Base-by-base conservation (phyloP, 176 grass and related monocot genomes). In the Carex parvula region DNA sequence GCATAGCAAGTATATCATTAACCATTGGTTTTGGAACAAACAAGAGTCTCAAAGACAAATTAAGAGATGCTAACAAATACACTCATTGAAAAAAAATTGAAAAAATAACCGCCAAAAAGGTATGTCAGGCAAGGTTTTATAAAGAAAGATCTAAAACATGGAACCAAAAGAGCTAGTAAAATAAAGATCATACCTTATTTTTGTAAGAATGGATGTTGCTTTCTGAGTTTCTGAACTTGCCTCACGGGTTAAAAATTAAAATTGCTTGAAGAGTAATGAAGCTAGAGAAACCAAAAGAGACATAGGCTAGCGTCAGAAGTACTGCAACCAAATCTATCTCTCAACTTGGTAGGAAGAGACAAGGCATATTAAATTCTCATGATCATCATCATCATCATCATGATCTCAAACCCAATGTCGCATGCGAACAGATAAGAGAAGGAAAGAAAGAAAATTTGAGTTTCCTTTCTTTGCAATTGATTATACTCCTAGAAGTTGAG, bases 321-420 rank as follows among this genome's bases (percentile, higher is more conserved):
- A 64, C 67, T 83, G 24, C 32, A 37, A 87, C 56, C 79, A 87
- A 82, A 80, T 64, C 65, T 64, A 30, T 53, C 21, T 50, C 14
- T 73, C 68, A 20, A 70, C 64, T 87, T 53, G 61, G 65, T 24
- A 53, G 56, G 56, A 88, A 60, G 60, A 70, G 81, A 88, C 80
- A 79, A 79, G n/a, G 70, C 61, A 88, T 60, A 88, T 60, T 84
- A 41, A 84, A 80, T 26, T 78, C n/a, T 64, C 61, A 35, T 79
- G 58, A 88, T 75, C 26, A 26, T 26, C 26, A 26, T 26, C 32
- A 33, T 0, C 37, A 39, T 39, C 79, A 83, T 68, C 60, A 53
- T 52, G 44, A 75, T 83, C 39, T 83, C 57, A 83, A 52, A 22
- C 42, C 61, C 63, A 37, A 76, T 60, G 81, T 83, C 54, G 81